Evolutionary conservation across 2,329 filamentous ascomycete genomes (phyloP), one percentile per base, ranked within the genome.

Genomic region (Colletotrichum limetticola): DNA sequence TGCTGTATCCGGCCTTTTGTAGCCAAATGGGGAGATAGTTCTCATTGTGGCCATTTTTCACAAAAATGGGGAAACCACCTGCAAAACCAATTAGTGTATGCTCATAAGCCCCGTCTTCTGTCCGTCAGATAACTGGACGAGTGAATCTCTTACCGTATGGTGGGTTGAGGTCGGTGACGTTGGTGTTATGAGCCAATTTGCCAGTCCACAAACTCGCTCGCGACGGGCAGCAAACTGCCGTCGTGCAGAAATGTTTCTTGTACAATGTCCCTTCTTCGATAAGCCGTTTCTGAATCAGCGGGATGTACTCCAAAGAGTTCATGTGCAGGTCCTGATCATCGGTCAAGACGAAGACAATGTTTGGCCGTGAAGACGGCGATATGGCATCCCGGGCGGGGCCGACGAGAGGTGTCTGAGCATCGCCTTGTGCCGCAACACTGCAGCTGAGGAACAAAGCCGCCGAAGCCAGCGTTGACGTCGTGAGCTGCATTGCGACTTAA

Each of bases 301-400:
- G 89, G 80, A 90, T 89, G 75, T 91, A 91, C 1, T 87, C 82
- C 4, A 92, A 75, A 0, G 91, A 93, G 68, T 90, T 82, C 78
- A 93, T 84, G 70, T 90, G 87, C 12, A 90, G 81, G 76, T 93
- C 91, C 76, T 93, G 91, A 75, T 93, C 91, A 74, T 93, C 91
- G 0, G 90, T 91, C 37, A 93, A 83, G 73, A 93, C 87, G 77
- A 93, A 91, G 37, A 93, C 82, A 65, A 93, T 88, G 76, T 93
- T 93, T 0, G 88, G 86, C 28, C 74, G 61, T 32, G 68, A 57
- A 3, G 62, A 66, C n/a, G 71, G 26, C 55, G 68, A 63, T 69
- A 69, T 60, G 11, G 46, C 12, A 60, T 35, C 32, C 30, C 9
- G 30, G 57, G 30, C 55, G 19, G 55, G 16, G 60, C 46, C 69